Base-by-base conservation (phyloP, 768 basidiomycete genomes). In the Galerina sulciceps region DNA sequence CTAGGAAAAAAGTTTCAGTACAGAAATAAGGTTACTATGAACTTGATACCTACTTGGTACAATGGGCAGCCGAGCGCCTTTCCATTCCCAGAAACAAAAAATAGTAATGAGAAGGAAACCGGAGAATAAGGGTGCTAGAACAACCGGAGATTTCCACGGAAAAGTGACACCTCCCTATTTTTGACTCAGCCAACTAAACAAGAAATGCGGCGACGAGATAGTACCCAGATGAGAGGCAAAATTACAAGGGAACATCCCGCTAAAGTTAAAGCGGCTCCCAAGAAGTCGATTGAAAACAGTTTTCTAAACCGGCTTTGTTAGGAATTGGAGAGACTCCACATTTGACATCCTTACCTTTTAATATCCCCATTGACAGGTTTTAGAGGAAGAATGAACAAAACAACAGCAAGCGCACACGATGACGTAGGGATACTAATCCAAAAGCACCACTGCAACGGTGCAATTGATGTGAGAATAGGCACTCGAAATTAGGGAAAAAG, bases 71-170 rank as follows among this genome's bases (percentile, higher is more conserved):
- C 72, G 74, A 1, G 89, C 87, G 1, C 86, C 77, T 69, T 85
- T 88, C 82, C 86, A 87, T 71, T 93, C 91, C 81, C 87, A 90
- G 37, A 85, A 53, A 47, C 89, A 81, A 69, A 92, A 93, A 3
- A 89, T 44, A 0, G 63, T 72, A 6, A 85, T 72, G 11, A 87
- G 80, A 0, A 83, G 50, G 18, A 87, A 55, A 0, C 89, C 87
- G 0, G 85, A 79, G 49, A 83, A 70, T 6, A 91, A 70, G 0
- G 86, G 82, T 0, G 77, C 86, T 35, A 90, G 69, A 53, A 94
- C 86, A 1, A 84, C 76, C 0, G 88, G 81, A 0, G 88, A 90
- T 6, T 69, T 74, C 91, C 90, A 92, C 1, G 89, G 80, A 63
- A 90, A 90, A 1, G 85, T 85, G 0, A 86, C 81, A 0, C 91